A percentile compares a stretch with the other conserved stretches of the same genome.
Conservation (phyloP, 75 land plant species). For the Selaginella moellendorffii region DNA sequence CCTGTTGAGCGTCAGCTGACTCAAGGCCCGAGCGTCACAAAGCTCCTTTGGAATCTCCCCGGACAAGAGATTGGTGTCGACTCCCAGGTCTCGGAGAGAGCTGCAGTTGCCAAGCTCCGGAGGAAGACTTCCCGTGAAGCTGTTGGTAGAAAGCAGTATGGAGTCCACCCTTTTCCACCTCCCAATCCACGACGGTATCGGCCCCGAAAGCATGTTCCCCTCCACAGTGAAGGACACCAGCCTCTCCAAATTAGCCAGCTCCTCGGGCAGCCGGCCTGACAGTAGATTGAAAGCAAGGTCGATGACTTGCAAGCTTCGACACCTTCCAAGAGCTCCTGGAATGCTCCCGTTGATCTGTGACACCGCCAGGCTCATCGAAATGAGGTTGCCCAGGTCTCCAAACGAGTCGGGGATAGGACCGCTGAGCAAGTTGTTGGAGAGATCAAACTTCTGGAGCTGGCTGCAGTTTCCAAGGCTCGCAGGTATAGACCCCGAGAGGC, state of each 20-base stretch:
- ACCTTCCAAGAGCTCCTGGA: neutral
- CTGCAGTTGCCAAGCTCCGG: conserved; percentile 1
- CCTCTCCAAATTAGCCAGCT: conserved; percentile 19
- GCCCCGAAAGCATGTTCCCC: conserved; percentile 14
- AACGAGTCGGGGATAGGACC: neutral
- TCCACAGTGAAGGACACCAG: neutral
- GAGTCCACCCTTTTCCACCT: neutral
- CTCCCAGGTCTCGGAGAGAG: neutral
- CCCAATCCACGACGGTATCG: neutral
- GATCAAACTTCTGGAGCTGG: neutral
- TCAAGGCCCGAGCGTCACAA: neutral
- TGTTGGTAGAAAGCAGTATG: neutral
- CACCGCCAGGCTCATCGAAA: neutral
- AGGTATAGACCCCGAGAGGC: neutral
- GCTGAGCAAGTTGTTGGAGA: conserved; percentile 1
- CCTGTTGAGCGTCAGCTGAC: neutral
- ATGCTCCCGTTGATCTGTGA: neutral
- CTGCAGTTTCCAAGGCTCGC: neutral
- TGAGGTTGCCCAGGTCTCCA: neutral
- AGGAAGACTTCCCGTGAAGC: neutral
- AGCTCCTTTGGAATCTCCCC: neutral
- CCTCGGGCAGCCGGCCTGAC: conserved; percentile 43
- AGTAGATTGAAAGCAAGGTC: conserved; percentile 45
- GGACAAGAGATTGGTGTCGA: neutral
- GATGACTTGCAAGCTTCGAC: conserved; percentile 12